Evolutionary conservation across 2,329 filamentous ascomycete genomes (phyloP), one percentile per base, ranked within the genome.

Genomic region (Fusarium avenaceum): DNA sequence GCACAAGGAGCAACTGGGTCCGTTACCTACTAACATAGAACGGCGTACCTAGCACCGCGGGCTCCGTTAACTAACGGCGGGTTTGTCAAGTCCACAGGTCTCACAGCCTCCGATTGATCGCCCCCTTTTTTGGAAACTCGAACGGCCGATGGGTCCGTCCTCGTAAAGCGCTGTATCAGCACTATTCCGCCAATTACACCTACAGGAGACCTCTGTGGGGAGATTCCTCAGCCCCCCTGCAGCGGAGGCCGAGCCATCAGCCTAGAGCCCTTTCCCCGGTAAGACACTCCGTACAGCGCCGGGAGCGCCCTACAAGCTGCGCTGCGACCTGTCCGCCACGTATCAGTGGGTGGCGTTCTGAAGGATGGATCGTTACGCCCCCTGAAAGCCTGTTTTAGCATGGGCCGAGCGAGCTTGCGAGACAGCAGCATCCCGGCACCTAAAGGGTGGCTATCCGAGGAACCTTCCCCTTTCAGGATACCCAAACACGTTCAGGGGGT

Each of bases 121-220:
- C 39, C 70, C 70, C 70, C 58, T 67, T 72, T 72, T 71, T 69
- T 49, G 64, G 67, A 69, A 69, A 57, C 55, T 69, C 53, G 56
- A 58, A 72, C 52, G 53, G 57, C 20, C 60, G 44, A 54, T 63
- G 66, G 63, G 46, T 54, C 39, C 55, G 46, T 54, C 39, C 55
- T 42, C 40, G 40, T 47, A 46, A 20, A 47, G 60, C 30, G 48
- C 57, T 53, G 58, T 70, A 26, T 46, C 50, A 58, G 44, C 46
- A 22, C 54, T 26, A 33, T 69, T 57, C 67, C 67, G 52, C 67
- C 67, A 70, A 70, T 70, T 17, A 44, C 9, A 42, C 43, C n/a
- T n/a, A 17, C 6, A 19, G 11, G 14, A 24, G 11, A n/a, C 32
- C 6, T 20, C 14, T 63, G 54, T 58, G 63, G 58, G 43, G 47